Conservation (phyloP, 2,329 filamentous ascomycete species). For the Ramichloridium luteum region DNA sequence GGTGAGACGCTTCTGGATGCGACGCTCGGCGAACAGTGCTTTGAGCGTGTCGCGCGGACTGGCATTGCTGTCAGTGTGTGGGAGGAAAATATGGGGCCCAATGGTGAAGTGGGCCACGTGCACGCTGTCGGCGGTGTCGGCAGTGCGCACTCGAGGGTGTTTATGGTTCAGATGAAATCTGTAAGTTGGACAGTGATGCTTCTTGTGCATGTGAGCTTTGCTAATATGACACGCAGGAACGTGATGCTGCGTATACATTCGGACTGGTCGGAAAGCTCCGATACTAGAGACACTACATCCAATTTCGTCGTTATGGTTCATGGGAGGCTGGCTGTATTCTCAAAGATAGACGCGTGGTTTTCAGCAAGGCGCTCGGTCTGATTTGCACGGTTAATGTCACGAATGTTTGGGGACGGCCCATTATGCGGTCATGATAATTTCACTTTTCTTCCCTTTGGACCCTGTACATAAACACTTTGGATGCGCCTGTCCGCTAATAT, state of each 20-base stretch:
- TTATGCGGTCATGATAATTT: not conserved
- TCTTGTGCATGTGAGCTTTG: conserved; percentile 3
- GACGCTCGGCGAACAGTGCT: conserved; percentile 71
- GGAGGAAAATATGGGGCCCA: conserved; percentile 42
- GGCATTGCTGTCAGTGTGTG: conserved; percentile 85
- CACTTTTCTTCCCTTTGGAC: not conserved
- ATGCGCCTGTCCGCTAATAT: no score
- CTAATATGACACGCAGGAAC: conserved; percentile 27
- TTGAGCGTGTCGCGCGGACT: conserved; percentile 69
- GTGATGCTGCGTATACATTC: conserved; percentile 38
- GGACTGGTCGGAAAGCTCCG: conserved; percentile 37
- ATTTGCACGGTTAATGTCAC: not conserved
- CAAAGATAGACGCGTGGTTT: not conserved
- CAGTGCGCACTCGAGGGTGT: conserved; percentile 44
- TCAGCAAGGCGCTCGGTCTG: not conserved
- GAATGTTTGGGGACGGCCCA: not conserved
- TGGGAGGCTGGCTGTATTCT: no score
- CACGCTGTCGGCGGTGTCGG: conserved; percentile 45
- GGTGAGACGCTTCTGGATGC: conserved; percentile 65
- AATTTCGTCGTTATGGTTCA: no score
- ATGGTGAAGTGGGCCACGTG: conserved; percentile 49
- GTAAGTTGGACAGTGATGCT: conserved; percentile 17
- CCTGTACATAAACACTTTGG: no score
- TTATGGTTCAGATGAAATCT: conserved; percentile 45
- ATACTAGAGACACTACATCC: conserved; percentile 30